phyloP scores from a whole-genome alignment of 805 yeast genomes.

The Metschnikowia arizonensis region DNA sequence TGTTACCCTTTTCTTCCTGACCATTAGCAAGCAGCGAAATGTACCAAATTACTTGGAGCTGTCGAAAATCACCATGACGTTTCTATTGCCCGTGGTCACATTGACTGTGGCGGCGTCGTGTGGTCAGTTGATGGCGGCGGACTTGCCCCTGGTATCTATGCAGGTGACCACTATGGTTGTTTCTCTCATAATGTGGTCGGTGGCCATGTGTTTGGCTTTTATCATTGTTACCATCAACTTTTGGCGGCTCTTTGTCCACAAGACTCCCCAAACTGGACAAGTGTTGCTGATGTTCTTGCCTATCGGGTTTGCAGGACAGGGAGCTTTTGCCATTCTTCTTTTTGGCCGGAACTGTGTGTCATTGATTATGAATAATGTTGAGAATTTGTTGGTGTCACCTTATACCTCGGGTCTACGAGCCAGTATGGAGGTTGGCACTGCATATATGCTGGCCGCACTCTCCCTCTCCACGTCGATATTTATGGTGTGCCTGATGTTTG shows the following conservation, averaged over 20 bases:
- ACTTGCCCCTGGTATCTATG: slow-evolving; percentile 41
- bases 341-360: slow-evolving; percentile 44
- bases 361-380: slow-evolving; percentile 17
- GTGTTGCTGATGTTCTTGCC: slow-evolving; percentile 73
- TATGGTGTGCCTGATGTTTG: slow-evolving; percentile 28
- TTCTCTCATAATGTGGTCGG: slow-evolving; percentile 60
- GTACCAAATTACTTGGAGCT: slow-evolving; percentile 21
- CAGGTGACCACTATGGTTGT: slow-evolving; percentile 52
- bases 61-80: slow-evolving; percentile 47
- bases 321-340: slow-evolving; percentile 61
- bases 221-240: slow-evolving; percentile 53
- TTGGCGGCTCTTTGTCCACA: slow-evolving; percentile 54
- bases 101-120: slow-evolving; percentile 69
- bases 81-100: slow-evolving; percentile 75
- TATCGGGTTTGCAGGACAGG: slow-evolving; percentile 84
- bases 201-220: slow-evolving; percentile 60
- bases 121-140: slow-evolving; percentile 53
- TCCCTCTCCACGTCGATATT: slow-evolving; percentile 14
- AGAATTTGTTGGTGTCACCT: slow-evolving; percentile 5
- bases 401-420: slow-evolving; percentile 11
- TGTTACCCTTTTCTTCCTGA: slow-evolving; percentile 50
- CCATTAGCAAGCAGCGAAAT: slow-evolving; percentile 35
- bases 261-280: slow-evolving; percentile 51
- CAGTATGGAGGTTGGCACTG: neutral
- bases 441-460: slow-evolving; percentile 4